phyloP scores from a whole-genome alignment of 2,329 filamentous ascomycete species.

The Cladosporium sp. region DNA sequence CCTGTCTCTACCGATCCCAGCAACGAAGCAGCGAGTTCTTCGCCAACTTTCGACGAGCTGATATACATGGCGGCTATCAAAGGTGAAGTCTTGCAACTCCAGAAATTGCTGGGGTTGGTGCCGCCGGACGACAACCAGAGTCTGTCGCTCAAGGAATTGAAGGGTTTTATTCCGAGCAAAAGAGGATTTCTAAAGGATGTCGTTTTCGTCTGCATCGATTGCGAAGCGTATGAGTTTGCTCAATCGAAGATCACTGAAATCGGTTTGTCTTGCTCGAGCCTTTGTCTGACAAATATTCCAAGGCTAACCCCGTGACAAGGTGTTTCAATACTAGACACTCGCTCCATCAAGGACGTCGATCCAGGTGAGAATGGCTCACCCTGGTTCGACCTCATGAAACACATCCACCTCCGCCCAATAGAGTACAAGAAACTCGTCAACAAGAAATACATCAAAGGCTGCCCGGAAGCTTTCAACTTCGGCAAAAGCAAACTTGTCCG shows the following conservation, averaged over 20 bases:
- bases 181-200: conserved; percentile 40
- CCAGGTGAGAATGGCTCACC: conserved; percentile 59
- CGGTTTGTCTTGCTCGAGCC: conserved; percentile 61
- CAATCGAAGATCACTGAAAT: conserved; percentile 74
- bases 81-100: background rate
- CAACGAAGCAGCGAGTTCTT: too few species aligned
- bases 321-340: conserved; percentile 59
- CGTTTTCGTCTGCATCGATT: conserved; percentile 74
- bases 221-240: conserved; percentile 73
- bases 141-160: too few species aligned
- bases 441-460: conserved; percentile 63
- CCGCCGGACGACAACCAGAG: background rate
- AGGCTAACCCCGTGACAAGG: background rate
- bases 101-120: background rate
- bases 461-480: conserved; percentile 71
- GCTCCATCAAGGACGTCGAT: conserved; percentile 48
- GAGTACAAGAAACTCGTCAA: conserved; percentile 69
- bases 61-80: too few species aligned
- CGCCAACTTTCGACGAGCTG: too few species aligned
- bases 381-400: conserved; percentile 66
- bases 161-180: too few species aligned
- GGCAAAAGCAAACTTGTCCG: conserved; percentile 56
- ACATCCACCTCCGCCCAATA: conserved; percentile 68
- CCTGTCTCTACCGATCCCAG: too few species aligned
- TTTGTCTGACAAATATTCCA: too few species aligned